phyloP scores from a whole-genome alignment of 2,329 filamentous ascomycete genomes.

The Colletotrichum nymphaeae region DNA sequence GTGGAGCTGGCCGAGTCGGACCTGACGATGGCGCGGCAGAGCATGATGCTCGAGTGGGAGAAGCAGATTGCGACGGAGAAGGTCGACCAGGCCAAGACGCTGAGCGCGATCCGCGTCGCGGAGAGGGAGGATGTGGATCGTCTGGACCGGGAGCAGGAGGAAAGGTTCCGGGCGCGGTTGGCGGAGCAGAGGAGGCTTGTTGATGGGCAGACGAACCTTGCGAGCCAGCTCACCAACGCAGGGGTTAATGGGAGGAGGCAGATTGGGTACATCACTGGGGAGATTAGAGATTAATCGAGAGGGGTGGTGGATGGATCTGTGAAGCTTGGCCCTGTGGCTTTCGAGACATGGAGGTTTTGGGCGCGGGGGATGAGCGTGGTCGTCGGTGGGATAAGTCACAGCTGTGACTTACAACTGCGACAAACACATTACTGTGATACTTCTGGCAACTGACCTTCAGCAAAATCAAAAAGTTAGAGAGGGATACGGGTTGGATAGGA shows the following conservation, averaged over 20 bases:
- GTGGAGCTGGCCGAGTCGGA: constrained; percentile 60
- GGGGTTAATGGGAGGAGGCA: constrained; percentile 55
- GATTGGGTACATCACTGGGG: constrained; percentile 67
- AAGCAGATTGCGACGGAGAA: constrained; percentile 56
- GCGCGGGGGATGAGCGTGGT: neutral
- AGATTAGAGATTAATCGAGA: constrained; percentile 53
- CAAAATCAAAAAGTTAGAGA: neutral
- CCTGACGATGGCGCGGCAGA: constrained; percentile 56
- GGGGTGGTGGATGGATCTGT: neutral
- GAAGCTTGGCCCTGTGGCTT: neutral
- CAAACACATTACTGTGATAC: neutral
- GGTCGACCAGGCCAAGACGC: constrained; percentile 59
- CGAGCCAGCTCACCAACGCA: constrained; percentile 46
- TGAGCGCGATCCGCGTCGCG: constrained; percentile 59
- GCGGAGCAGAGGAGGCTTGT: constrained; percentile 64
- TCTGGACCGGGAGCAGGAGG: constrained; percentile 59
- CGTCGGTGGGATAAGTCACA: neutral
- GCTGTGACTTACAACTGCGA: neutral
- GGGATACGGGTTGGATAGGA: neutral
- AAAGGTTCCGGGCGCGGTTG: constrained; percentile 56
- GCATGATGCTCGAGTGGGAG: constrained; percentile 62
- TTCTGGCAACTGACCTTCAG: neutral
- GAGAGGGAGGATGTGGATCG: constrained; percentile 64
- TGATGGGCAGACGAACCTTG: constrained; percentile 54
- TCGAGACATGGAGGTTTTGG: neutral